Evolutionary conservation across 352 stramenopile species (phyloP).

Genomic region (Peronosclerospora sorghi): DNA sequence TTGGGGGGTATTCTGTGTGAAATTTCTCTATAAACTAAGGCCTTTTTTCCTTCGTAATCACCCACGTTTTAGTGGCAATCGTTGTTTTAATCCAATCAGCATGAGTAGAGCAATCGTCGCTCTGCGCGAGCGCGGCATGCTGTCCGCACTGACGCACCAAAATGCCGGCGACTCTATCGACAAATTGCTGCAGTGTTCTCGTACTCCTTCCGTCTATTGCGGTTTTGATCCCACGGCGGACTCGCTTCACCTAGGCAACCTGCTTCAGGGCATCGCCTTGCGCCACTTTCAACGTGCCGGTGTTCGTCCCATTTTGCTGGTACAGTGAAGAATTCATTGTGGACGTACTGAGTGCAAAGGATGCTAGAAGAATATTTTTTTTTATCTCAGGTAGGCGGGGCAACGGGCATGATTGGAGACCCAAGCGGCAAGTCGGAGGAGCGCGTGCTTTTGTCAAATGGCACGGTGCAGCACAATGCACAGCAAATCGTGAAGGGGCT

Average conservation of each 20-base stretch:
- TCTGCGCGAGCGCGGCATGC: slow-evolving; percentile 57
- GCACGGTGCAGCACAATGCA: slow-evolving; percentile 86
- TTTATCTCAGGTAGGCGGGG: slow-evolving; percentile 43
- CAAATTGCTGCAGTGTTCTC: slow-evolving; percentile 21
- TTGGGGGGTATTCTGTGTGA: too few species aligned
- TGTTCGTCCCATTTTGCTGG: slow-evolving; percentile 85
- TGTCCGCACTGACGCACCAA: slow-evolving; percentile 62
- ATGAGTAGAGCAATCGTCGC: slow-evolving; percentile 65
- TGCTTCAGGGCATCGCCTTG: slow-evolving; percentile 80
- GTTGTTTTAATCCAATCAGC: too few species aligned
- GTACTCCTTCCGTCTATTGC: slow-evolving; percentile 59
- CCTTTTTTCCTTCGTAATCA: too few species aligned
- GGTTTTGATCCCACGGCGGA: slow-evolving; percentile 89
- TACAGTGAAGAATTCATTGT: slow-evolving; percentile 2
- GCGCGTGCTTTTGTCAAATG: slow-evolving; percentile 90
- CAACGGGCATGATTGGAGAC: slow-evolving; percentile 93
- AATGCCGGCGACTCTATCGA: slow-evolving; percentile 46
- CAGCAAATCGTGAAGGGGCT: slow-evolving; percentile 87
- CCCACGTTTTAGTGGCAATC: too few species aligned
- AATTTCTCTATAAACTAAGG: too few species aligned
- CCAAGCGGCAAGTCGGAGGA: slow-evolving; percentile 97
- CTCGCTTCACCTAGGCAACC: slow-evolving; percentile 85
- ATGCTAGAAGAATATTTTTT: neutral
- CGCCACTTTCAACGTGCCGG: slow-evolving; percentile 81
- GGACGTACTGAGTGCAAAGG: neutral